A percentile compares a stretch with the other conserved stretches of the same genome.
phyloP scores from a whole-genome alignment of 2,329 filamentous ascomycete genomes.

The Calcarisporium arbuscula region DNA sequence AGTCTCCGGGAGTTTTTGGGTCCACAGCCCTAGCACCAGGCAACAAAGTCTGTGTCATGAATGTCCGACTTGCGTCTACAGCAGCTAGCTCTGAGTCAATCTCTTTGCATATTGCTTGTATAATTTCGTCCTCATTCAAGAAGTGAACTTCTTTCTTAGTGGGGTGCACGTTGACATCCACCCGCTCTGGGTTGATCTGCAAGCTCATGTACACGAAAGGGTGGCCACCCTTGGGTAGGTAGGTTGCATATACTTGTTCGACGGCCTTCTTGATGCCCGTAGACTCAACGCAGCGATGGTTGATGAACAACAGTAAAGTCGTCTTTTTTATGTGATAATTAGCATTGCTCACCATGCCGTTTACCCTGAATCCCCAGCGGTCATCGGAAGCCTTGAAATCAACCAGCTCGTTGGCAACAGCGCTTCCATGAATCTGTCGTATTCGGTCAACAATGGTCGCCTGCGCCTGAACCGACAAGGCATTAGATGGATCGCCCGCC shows the following conservation, averaged over 20 bases:
- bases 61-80: conserved; percentile 90
- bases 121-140: conserved; percentile 93
- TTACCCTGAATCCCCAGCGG: conserved; percentile 77
- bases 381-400: conserved; percentile 65
- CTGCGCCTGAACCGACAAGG: conserved; percentile 69
- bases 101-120: conserved; percentile 74
- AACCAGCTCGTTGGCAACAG: conserved; percentile 82
- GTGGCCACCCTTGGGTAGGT: conserved; percentile 88
- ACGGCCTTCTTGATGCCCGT: conserved; percentile 80
- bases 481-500: conserved; percentile 77
- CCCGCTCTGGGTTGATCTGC: conserved; percentile 83
- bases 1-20: conserved; percentile 14
- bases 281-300: conserved; percentile 90
- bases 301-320: conserved; percentile 86
- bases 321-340: conserved; percentile 94
- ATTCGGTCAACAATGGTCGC: conserved; percentile 77
- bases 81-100: conserved; percentile 73
- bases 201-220: conserved; percentile 90
- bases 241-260: conserved; percentile 81
- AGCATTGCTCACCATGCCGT: conserved; percentile 80
- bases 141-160: conserved; percentile 98
- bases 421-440: conserved; percentile 78
- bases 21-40: conserved; percentile 48
- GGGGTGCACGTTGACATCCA: conserved; percentile 96
- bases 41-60: conserved; percentile 86